Evolutionary conservation across 2,329 filamentous ascomycete genomes (phyloP).

Genomic region (Aspergillus felis): DNA sequence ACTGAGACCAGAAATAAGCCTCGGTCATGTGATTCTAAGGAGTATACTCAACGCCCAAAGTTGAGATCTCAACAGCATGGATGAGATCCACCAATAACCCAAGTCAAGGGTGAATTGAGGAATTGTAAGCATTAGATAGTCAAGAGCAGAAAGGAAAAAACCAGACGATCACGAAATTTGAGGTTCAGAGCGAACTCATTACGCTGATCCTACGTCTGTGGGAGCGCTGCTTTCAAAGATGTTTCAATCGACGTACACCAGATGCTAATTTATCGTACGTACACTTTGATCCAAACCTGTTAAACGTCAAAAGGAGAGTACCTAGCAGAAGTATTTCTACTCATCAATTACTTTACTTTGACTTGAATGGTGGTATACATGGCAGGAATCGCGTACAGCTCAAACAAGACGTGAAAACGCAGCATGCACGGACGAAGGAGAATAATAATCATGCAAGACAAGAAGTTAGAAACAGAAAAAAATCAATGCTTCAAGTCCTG

Average conservation of each 20-base stretch:
- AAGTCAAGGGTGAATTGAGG: neutral
- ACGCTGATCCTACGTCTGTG: neutral
- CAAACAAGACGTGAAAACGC: neutral
- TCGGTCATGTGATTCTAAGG: constrained; percentile 4
- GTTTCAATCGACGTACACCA: neutral
- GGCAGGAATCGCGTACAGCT: constrained; percentile 1
- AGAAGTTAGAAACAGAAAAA: constrained; percentile 13
- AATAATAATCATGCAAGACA: constrained; percentile 18
- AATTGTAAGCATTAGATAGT: neutral
- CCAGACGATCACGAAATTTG: neutral
- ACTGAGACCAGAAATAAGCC: neutral
- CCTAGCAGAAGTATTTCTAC: neutral
- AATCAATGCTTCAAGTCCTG: constrained; percentile 19
- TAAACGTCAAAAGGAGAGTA: neutral
- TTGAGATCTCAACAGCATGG: neutral
- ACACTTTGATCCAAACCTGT: neutral
- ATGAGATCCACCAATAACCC: neutral
- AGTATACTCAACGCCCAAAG: neutral
- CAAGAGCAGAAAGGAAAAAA: neutral
- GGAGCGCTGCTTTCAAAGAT: neutral
- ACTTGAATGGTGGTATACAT: constrained; percentile 2
- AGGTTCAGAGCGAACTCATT: neutral
- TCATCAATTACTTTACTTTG: neutral
- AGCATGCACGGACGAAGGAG: constrained; percentile 3
- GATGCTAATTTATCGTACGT: neutral